Conservation (phyloP, 768 basidiomycete genomes). For the Polyporus arcularius region DNA sequence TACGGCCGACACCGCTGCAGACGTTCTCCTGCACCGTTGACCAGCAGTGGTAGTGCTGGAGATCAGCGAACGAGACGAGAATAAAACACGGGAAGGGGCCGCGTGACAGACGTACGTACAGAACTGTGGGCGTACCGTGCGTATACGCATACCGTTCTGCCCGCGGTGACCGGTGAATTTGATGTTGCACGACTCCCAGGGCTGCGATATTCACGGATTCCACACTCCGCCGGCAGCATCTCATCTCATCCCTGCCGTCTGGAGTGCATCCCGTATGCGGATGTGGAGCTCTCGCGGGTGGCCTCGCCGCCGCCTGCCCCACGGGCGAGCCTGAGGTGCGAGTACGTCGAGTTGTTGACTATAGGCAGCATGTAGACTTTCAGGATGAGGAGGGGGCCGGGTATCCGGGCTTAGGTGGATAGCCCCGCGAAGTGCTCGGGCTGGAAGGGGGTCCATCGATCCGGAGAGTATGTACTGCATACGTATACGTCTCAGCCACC, state of each 20-base stretch:
- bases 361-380: too few species aligned
- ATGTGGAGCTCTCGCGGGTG: not conserved
- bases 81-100: not conserved
- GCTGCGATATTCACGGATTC: slow-evolving; percentile 3
- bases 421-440: too few species aligned
- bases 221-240: not conserved
- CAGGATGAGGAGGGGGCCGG: too few species aligned
- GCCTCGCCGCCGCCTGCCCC: not conserved
- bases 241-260: not conserved
- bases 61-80: not conserved
- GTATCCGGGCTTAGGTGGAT: too few species aligned
- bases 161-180: slow-evolving; percentile 15
- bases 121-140: too few species aligned
- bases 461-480: too few species aligned
- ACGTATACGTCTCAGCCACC: too few species aligned
- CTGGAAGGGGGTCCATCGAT: too few species aligned
- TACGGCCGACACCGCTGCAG: not conserved
- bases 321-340: too few species aligned
- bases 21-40: not conserved
- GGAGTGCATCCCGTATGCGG: not conserved
- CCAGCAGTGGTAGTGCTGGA: too few species aligned
- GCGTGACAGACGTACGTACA: not conserved
- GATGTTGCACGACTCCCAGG: not conserved
- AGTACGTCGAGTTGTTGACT: too few species aligned
- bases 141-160: too few species aligned